Evolutionary conservation across 2,329 filamentous ascomycete genomes (phyloP), one percentile per base, ranked within the genome.

Genomic region (Alternaria tenuissima): DNA sequence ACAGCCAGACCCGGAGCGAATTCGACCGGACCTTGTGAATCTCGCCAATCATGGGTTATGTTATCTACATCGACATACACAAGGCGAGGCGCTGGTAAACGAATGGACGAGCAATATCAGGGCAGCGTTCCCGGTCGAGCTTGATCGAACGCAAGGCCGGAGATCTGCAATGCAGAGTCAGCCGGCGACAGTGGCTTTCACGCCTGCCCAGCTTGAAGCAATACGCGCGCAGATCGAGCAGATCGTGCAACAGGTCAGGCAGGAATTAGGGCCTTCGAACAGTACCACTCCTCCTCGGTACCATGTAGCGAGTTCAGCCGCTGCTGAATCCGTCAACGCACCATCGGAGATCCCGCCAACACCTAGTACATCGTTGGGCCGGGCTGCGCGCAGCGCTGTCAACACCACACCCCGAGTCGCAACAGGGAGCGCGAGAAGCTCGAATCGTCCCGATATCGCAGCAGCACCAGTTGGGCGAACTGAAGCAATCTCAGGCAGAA

Each of bases 31-130:
- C 11, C 60, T 71, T 3, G 4, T 36, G n/a, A 16, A 18, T 6
- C 55, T 71, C 3, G 70, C 70, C 11, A 2, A 22, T 0, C 11
- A 48, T 26, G 59, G 63, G 5, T 60, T 72, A 3, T 65, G 63
- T 39, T 41, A 20, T 5, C 32, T 11, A n/a, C 63, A 63, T 11
- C 53, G 38, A 16, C 9, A 18, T 4, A 11, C 42, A 9, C 60
- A 63, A 34, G 18, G 18, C 26, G 26, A 44, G 18, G 16, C 22
- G 3, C 42, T 65, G 54, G 54, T 65, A 2, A 18, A 48, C 4
- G 41, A 38, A 20, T 65, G 63, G 62, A 44, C 32, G 1, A 24
- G 7, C 12, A 26, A 8, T 12, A 57, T 65, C 16, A 28, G 42
- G 57, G 61, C 44, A 39, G 57, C 49, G 14, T 57, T 47, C 22